Percentiles rank a stretch among this genome's conserved stretches.
phyloP scores from a whole-genome alignment of 352 stramenopile genomes.

The Globisporangium paroecandrum region DNA sequence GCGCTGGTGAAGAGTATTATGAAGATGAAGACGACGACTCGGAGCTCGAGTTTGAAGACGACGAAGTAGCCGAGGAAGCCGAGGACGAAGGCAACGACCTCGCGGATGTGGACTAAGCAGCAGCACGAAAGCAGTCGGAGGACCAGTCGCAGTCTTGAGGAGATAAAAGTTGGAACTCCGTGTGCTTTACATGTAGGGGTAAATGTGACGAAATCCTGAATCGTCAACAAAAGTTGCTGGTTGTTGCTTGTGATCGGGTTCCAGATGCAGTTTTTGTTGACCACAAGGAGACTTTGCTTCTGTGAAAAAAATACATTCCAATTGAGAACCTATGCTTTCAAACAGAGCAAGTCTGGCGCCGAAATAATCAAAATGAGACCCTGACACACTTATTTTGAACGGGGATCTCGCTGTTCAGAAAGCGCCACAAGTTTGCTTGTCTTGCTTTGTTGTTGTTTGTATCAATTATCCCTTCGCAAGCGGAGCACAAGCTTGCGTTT shows the following conservation, averaged over 20 bases:
- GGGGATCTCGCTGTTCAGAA: not conserved
- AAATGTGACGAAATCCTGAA: not conserved
- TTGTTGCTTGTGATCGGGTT: not conserved
- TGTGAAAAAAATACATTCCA: not conserved
- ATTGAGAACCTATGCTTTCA: not conserved
- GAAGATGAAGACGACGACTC: slow-evolving; percentile 5
- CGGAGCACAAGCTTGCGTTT: not conserved
- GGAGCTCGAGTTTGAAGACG: slow-evolving; percentile 14
- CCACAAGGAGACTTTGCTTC: not conserved
- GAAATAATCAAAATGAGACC: slow-evolving; percentile 7
- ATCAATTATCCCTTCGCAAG: not conserved
- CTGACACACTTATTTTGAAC: not conserved
- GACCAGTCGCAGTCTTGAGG: not conserved
- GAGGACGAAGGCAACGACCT: not conserved
- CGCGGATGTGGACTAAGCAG: not conserved
- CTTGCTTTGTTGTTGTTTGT: not conserved
- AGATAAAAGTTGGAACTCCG: not conserved
- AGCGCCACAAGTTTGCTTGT: not conserved
- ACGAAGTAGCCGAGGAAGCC: slow-evolving; percentile 10
- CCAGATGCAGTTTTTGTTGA: not conserved
- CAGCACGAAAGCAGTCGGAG: not conserved
- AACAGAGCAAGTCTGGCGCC: not conserved
- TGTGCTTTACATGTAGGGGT: not conserved
- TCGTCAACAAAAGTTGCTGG: not conserved
- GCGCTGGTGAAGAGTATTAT: not conserved